Conservation (phyloP, 495 filamentous ascomycete species). For the Trichodelitschia bisporula region DNA sequence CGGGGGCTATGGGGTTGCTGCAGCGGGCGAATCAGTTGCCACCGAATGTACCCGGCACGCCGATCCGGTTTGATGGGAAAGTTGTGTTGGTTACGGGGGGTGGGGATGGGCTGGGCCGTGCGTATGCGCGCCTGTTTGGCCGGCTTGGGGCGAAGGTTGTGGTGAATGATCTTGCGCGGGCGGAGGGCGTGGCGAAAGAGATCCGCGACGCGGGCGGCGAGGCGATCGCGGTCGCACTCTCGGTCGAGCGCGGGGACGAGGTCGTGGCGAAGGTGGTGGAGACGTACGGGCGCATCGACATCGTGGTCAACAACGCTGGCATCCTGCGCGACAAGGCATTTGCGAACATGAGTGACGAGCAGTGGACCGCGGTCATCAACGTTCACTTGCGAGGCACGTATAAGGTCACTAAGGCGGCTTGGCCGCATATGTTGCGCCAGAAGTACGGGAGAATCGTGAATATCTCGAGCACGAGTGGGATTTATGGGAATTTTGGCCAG, state of each 20-base stretch:
- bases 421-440: conserved; percentile 7
- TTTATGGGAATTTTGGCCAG: conserved; percentile 9
- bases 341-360: conserved; percentile 6
- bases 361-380: conserved; percentile 6
- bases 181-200: conserved; percentile 4
- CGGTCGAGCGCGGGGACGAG: conserved; percentile 2
- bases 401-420: conserved; percentile 5
- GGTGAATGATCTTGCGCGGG: conserved; percentile 5
- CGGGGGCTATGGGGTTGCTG: conserved; percentile 3
- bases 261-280: conserved; percentile 1
- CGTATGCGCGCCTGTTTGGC: conserved; percentile 4
- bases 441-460: conserved; percentile 8
- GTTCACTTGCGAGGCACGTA: conserved; percentile 7
- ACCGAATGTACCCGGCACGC: neutral
- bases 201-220: conserved; percentile 4
- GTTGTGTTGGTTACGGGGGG: conserved; percentile 7
- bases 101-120: conserved; percentile 6
- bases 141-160: conserved; percentile 6
- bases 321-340: conserved; percentile 8
- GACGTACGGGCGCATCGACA: conserved; percentile 2
- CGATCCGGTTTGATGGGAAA: conserved; percentile 4
- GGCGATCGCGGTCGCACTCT: conserved; percentile 2
- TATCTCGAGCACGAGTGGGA: conserved; percentile 5
- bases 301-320: conserved; percentile 3
- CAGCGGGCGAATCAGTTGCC: conserved; percentile 4